Percentiles rank a stretch among this genome's conserved stretches.
Evolutionary conservation across 352 stramenopile species (phyloP).

Genomic region (Phytophthora pseudosyringae): DNA sequence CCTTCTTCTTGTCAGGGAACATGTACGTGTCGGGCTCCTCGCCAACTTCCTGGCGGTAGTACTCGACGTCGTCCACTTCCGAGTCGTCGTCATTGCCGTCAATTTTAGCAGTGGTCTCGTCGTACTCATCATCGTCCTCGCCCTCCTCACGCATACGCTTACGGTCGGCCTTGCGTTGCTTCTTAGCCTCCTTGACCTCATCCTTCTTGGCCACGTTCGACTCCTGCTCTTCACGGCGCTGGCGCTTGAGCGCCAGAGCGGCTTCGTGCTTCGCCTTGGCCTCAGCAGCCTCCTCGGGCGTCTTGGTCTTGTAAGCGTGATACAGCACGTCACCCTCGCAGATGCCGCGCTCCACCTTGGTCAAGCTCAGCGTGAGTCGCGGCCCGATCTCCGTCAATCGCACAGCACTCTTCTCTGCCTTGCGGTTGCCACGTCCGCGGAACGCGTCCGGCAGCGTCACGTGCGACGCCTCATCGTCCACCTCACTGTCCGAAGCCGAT

Average conservation of each 20-base stretch:
- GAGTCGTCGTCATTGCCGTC: slow-evolving; percentile 54
- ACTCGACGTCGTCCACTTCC: slow-evolving; percentile 79
- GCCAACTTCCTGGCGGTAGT: slow-evolving; percentile 85
- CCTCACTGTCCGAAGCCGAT: slow-evolving; percentile 93
- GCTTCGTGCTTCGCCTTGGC: slow-evolving; percentile 82
- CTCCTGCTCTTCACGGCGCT: slow-evolving; percentile 90
- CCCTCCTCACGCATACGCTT: slow-evolving; percentile 57
- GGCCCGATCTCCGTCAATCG: slow-evolving; percentile 97
- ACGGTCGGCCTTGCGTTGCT: slow-evolving; percentile 70
- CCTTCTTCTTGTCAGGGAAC: slow-evolving; percentile 62
- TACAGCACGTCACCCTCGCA: slow-evolving; percentile 97
- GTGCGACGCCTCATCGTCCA: slow-evolving; percentile 94
- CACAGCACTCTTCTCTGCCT: slow-evolving; percentile 93
- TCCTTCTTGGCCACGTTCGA: slow-evolving; percentile 91
- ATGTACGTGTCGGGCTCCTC: slow-evolving; percentile 85
- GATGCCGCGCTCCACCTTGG: slow-evolving; percentile 97
- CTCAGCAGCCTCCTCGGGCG: slow-evolving; percentile 80
- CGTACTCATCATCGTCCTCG: slow-evolving; percentile 56
- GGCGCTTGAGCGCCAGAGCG: slow-evolving; percentile 75
- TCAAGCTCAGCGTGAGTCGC: slow-evolving; percentile 94
- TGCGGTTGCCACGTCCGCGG: slow-evolving; percentile 91
- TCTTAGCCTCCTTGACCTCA: slow-evolving; percentile 79
- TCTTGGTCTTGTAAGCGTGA: slow-evolving; percentile 94
- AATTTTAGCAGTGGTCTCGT: slow-evolving; percentile 46
- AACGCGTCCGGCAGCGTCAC: slow-evolving; percentile 94